Evolutionary conservation across 192 early-diverging fungal genomes (phyloP), one percentile per base, ranked within the genome.

Genomic region (Piromyces finnis): DNA sequence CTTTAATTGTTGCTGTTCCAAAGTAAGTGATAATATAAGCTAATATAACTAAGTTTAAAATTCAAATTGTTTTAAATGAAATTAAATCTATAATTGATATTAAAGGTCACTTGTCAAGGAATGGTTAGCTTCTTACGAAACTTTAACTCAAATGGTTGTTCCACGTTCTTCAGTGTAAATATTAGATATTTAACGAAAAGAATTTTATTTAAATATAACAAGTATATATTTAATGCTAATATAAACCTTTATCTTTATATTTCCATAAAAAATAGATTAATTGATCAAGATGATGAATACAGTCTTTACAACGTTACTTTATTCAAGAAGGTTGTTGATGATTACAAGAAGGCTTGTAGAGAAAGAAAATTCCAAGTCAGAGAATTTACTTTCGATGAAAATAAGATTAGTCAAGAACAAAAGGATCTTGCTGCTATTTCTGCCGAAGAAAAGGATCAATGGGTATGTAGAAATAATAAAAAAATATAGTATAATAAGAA

Each of bases 261-360:
- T n/a, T n/a, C n/a, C n/a, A n/a, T n/a, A n/a, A n/a, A n/a, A n/a
- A 12, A 12, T 81, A 92, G 91, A 78, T 90, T 90, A 86, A 94
- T 99, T 82, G 89, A 94, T 1, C 94, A 97, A 81, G 98, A 99
- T 85, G 89, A 95, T n/a, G 98, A 99, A 78, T 99, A 94, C 86
- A 89, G 88, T 29, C 87, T 99, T 26, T 98, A 89, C 83, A 95
- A 91, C 7, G 97, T 95, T 11, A 96, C 97, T 2, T 82, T 99
- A 39, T 98, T 99, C 86, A 90, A 93, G 81, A 88, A 95, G 37
- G 91, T 95, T 28, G 81, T 88, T 16, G 96, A 98, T 16, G 97
- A 99, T 82, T 99, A 98, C 83, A 87, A 91, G 2, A 86, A 90
- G 82, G 98, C 96, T 84, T 93, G 92, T 27, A 88, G 98, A 28